Percentiles rank a stretch among this genome's conserved stretches.
These are phyloP conservation scores for Yamadazyma aaseri DNA, from an alignment of 1,139 yeast species.

Conservation along the genomic window DNA sequence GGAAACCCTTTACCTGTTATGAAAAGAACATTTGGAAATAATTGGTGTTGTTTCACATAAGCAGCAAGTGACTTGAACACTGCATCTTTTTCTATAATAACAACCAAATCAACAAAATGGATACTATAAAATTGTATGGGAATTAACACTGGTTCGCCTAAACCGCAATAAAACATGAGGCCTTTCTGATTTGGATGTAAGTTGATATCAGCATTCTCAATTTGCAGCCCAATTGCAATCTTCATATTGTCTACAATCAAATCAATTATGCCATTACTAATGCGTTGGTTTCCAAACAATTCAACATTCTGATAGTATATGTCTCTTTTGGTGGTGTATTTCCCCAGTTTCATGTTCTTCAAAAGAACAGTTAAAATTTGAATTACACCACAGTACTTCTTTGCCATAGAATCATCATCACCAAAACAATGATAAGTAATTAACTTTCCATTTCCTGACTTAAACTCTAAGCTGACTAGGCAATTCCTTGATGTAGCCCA, in stretches of 20 bases:
- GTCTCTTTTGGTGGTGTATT: slow-evolving; percentile 56
- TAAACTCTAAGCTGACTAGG: too few species aligned
- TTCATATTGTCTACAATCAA: slow-evolving; percentile 24
- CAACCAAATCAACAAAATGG: slow-evolving; percentile 19
- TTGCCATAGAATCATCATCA: slow-evolving; percentile 1
- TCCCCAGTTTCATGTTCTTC: slow-evolving; percentile 10
- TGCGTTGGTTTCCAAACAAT: slow-evolving; percentile 39
- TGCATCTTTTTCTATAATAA: slow-evolving; percentile 70
- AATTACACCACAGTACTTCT: slow-evolving; percentile 4
- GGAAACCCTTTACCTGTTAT: slow-evolving; percentile 75
- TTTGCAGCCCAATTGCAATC: slow-evolving; percentile 9
- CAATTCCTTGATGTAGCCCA: too few species aligned
- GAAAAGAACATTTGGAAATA: slow-evolving; percentile 28
- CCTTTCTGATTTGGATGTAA: slow-evolving; percentile 67
- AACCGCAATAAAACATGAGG: slow-evolving; percentile 40
- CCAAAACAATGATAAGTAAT: slow-evolving; percentile 12
- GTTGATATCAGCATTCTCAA: slow-evolving; percentile 31
- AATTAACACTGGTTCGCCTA: slow-evolving; percentile 25
- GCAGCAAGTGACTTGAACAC: slow-evolving; percentile 36
- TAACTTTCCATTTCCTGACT: slow-evolving; percentile 2
- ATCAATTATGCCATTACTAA: slow-evolving; percentile 43
- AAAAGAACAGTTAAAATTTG: slow-evolving; percentile 4
- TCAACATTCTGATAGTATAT: slow-evolving; percentile 63
- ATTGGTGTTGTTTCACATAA: slow-evolving; percentile 12
- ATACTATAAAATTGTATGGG: slow-evolving; percentile 18